Conservation (phyloP, 2,329 filamentous ascomycete species). For the Fusarium compactum region DNA sequence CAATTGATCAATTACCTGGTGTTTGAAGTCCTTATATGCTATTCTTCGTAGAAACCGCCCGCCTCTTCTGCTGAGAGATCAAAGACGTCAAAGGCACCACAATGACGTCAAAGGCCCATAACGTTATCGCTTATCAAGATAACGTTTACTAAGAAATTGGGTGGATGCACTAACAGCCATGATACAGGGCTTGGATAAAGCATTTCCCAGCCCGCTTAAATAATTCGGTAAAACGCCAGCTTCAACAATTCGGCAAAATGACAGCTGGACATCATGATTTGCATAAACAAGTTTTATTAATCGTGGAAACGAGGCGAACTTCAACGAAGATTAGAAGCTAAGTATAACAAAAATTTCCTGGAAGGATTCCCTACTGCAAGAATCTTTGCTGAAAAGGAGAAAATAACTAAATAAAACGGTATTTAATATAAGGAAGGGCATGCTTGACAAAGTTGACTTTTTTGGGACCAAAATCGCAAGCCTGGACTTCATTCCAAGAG, state of each 20-base stretch:
- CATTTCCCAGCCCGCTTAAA: not conserved
- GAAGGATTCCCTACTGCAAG: too few relatives aligned
- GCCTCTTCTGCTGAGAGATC: not conserved
- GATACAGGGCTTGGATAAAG: not conserved
- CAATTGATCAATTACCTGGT: accelerated
- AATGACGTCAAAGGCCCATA: conserved; percentile 15
- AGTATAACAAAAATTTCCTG: too few relatives aligned
- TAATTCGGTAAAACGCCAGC: not conserved
- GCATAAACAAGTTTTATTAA: not conserved
- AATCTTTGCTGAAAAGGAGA: too few relatives aligned
- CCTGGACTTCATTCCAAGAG: too few relatives aligned
- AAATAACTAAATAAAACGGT: too few relatives aligned
- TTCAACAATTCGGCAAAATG: too few relatives aligned
- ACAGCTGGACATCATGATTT: not conserved
- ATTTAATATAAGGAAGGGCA: too few relatives aligned
- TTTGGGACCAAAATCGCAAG: too few relatives aligned
- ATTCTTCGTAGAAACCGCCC: not conserved
- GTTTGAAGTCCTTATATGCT: not conserved
- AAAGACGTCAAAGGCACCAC: conserved; percentile 11
- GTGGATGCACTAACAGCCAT: not conserved
- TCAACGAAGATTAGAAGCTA: too few relatives aligned
- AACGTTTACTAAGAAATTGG: accelerated
- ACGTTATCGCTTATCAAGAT: not conserved
- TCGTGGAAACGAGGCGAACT: too few relatives aligned
- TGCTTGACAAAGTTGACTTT: too few relatives aligned